Evolutionary conservation across 148 eudicot species (phyloP).

Genomic region (Diospyros lotus): DNA sequence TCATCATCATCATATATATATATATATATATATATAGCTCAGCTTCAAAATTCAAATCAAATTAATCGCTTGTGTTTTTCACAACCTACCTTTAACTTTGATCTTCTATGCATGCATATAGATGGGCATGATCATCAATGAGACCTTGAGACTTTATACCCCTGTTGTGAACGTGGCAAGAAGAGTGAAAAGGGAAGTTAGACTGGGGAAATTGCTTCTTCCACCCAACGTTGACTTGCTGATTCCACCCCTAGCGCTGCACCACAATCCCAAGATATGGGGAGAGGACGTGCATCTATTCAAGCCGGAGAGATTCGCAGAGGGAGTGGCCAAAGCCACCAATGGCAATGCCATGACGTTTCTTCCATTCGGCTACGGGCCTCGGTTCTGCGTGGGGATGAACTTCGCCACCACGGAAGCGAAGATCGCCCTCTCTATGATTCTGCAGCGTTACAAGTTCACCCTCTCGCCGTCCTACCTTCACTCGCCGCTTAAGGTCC

Average conservation of each 20-base stretch:
- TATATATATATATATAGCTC: background rate
- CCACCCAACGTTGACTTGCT: background rate
- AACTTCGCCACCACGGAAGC: background rate
- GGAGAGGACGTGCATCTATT: slow-evolving; percentile 14
- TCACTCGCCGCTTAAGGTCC: background rate
- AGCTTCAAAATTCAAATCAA: background rate
- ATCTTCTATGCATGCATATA: background rate
- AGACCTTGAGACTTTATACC: background rate
- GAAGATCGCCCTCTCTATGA: slow-evolving; percentile 11
- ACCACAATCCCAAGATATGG: slow-evolving; percentile 13
- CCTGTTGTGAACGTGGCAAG: background rate
- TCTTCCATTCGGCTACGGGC: slow-evolving; percentile 5
- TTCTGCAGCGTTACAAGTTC: slow-evolving; percentile 5
- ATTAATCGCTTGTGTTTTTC: background rate
- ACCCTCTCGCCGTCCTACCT: slow-evolving; percentile 1
- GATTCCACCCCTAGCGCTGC: background rate
- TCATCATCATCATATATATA: too few relatives aligned
- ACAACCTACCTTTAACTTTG: background rate
- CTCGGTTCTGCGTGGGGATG: background rate
- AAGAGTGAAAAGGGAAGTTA: slow-evolving; percentile 6
- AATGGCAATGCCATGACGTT: background rate
- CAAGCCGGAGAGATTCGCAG: slow-evolving; percentile 14
- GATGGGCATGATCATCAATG: slow-evolving; percentile 11
- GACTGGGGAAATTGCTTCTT: background rate
- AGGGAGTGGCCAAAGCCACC: slow-evolving; percentile 11